These are phyloP conservation scores for Brassica napus DNA, from an alignment of 345 rosid species.

Conservation along the genomic window DNA sequence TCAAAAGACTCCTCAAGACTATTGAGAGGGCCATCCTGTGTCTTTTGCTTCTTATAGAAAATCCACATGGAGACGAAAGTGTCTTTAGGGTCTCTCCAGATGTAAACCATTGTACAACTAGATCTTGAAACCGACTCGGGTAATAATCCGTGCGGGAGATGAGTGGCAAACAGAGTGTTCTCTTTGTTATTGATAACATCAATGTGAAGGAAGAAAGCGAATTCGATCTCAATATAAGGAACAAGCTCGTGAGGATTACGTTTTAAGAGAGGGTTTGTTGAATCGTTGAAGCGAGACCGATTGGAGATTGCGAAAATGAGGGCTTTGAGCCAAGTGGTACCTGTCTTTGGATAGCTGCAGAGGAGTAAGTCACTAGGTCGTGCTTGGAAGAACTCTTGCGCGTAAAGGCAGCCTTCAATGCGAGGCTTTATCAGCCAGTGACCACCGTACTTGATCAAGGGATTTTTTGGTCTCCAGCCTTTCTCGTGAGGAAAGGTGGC, in stretches of 20 bases:
- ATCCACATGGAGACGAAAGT: neutral
- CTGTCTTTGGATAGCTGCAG: neutral
- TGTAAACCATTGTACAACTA: neutral
- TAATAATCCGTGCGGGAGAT: neutral
- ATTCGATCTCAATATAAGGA: neutral
- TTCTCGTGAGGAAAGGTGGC: neutral
- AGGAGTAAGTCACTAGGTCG: neutral
- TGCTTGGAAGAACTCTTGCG: neutral
- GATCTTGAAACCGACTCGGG: neutral
- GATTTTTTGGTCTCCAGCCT: neutral
- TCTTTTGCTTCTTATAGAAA: neutral
- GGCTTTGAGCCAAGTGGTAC: neutral
- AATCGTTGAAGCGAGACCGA: neutral
- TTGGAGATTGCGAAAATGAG: neutral
- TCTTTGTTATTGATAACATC: neutral
- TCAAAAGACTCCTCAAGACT: neutral
- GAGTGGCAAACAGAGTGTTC: neutral
- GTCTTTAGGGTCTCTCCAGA: neutral
- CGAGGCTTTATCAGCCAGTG: neutral
- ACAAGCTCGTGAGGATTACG: neutral
- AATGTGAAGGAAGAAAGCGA: neutral
- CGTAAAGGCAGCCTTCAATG: neutral
- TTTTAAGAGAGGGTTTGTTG: neutral
- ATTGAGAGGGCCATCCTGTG: neutral
- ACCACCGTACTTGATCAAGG: neutral